These are phyloP conservation scores for Pezicula radicicola DNA, from an alignment of 2,329 filamentous ascomycete species.

Conservation along the genomic window DNA sequence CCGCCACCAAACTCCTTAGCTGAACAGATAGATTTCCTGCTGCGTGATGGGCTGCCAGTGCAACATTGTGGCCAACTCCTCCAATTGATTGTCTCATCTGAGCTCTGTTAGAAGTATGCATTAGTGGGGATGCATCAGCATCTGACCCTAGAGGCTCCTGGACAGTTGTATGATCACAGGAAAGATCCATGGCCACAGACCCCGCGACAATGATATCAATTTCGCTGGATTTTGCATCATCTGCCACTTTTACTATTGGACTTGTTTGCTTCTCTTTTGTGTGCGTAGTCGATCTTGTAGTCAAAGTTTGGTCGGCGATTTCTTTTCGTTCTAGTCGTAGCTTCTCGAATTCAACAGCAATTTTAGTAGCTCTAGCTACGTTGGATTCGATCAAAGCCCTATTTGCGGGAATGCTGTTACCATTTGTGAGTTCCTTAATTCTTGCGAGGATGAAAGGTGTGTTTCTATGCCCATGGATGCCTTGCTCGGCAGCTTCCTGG, in stretches of 20 bases:
- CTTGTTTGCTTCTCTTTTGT: neutral
- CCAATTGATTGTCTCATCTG: conserved; percentile 79
- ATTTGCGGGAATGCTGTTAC: conserved; percentile 61
- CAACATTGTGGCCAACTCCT: conserved; percentile 90
- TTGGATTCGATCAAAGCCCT: conserved; percentile 64
- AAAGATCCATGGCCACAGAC: conserved; percentile 84
- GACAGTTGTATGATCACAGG: conserved; percentile 66
- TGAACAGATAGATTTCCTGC: conserved; percentile 58
- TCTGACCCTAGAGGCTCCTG: conserved; percentile 16
- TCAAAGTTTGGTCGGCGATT: conserved; percentile 14
- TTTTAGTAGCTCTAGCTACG: conserved; percentile 59
- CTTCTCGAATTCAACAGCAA: conserved; percentile 51
- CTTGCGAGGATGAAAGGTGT: conserved; percentile 67
- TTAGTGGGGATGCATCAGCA: conserved; percentile 7
- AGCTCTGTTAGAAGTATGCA: conserved; percentile 84
- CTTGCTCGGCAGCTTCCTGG: conserved; percentile 47
- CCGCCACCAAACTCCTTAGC: conserved; percentile 77
- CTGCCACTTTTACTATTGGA: neutral
- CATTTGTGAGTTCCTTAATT: conserved; percentile 65
- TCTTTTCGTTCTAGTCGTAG: neutral
- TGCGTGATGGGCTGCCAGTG: conserved; percentile 72
- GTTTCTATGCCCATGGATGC: conserved; percentile 60
- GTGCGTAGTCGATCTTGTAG: conserved; percentile 3
- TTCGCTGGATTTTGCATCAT: neutral
- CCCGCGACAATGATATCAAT: conserved; percentile 82